Evolutionary conservation across 345 rosid species (phyloP).

Genomic region (Xanthoceras sorbifolium): DNA sequence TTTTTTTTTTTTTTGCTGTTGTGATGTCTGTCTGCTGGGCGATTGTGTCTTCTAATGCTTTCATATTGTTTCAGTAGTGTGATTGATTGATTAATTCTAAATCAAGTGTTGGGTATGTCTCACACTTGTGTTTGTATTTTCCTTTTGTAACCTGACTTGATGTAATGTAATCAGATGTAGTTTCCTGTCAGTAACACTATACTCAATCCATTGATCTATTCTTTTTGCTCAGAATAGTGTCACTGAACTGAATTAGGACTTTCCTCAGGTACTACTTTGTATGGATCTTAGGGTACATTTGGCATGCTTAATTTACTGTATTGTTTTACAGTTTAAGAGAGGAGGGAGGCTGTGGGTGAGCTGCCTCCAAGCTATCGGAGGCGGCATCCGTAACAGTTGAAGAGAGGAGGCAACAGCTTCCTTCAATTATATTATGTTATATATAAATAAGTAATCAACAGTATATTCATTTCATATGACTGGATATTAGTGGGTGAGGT

Average conservation of each 20-base stretch:
- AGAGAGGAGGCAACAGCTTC: neutral
- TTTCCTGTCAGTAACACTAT: neutral
- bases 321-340: neutral
- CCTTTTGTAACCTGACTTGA: neutral
- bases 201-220: neutral
- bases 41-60: neutral
- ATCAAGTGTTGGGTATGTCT: neutral
- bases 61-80: neutral
- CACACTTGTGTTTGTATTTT: conserved; percentile 8
- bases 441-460: too few relatives aligned
- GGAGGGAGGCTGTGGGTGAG: neutral
- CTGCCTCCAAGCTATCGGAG: neutral
- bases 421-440: too few relatives aligned
- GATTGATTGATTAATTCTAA: conserved; percentile 7
- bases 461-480: too few relatives aligned
- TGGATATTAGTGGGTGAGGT: too few relatives aligned
- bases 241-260: neutral
- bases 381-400: neutral
- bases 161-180: conserved; percentile 20
- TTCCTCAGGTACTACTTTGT: too few relatives aligned
- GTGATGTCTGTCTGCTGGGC: neutral
- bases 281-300: neutral
- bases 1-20: neutral
- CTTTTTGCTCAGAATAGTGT: neutral
- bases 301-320: neutral